Base-by-base conservation (phyloP, 768 basidiomycete genomes). In the Albatrellus ellisii region DNA sequence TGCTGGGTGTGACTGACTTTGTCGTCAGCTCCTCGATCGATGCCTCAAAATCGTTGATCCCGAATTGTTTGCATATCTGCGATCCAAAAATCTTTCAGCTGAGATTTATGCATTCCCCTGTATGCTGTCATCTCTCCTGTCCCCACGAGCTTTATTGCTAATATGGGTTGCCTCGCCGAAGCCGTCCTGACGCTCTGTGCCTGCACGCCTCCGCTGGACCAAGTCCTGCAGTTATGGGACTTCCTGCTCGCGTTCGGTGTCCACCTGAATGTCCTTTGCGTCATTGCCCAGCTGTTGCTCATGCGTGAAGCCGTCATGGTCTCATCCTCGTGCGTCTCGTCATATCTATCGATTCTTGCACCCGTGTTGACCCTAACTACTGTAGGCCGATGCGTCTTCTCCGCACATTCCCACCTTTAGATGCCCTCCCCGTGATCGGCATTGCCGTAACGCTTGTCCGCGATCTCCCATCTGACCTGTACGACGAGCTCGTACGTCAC, bases 41-140 rank as follows among this genome's bases (percentile, higher is more conserved):
- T 98, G 92, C 58, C 66, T 99, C 27, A 79, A 88, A 54, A 80
- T 90, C 39, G 81, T 98, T 10, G 95, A 99, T 56, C 77, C 81
- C 0, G 84, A 90, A 36, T 67, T 98, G 20, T 94, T 75, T 56
- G 64, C 66, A 11, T 70, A 91, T 60, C 65, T 99, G 27, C 74
- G 84, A 29, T 81, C 80, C 26, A 95, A 91, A 55, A 94, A 94
- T 51, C 72, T 99, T 6, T 83, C 82, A 8, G 95, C 95, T 4
- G 92, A 98, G 59, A 75, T 99, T 20, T 98, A 98, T 58, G 95
- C 94, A 3, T 99, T 99, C 56, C 89, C 95, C 34, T 95, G 91
- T 90, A 54, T 45, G 84, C 70, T 20, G 27, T 25, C 26, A 11
- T 25, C 17, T 56, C 37, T 26, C 24, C 26, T 35, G 38, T 24